Evolutionary conservation across 139 green algal species (phyloP).

Genomic region (Asterochloris erici): DNA sequence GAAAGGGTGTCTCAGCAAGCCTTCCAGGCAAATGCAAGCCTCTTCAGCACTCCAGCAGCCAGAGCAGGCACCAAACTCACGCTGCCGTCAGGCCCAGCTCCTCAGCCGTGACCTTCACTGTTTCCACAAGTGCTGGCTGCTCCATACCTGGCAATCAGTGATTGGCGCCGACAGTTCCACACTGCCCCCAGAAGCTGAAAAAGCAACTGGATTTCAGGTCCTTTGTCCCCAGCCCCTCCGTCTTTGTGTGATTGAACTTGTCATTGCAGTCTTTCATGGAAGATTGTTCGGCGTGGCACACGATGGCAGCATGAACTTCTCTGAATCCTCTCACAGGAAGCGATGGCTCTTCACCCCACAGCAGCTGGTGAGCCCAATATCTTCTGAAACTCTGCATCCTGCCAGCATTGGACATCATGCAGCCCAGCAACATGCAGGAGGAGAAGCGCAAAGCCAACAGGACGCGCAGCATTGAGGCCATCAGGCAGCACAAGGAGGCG

Average conservation of each 20-base stretch:
- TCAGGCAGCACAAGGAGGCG: conserved; percentile 13
- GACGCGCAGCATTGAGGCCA: background rate
- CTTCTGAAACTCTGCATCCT: background rate
- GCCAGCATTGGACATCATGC: no score
- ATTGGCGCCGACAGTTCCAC: background rate
- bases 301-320: conserved; percentile 40
- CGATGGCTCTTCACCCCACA: conserved; percentile 37
- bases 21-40: background rate
- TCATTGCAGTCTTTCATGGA: background rate
- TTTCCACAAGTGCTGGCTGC: background rate
- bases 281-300: background rate
- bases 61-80: conserved; percentile 28
- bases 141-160: no score
- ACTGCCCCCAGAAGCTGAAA: background rate
- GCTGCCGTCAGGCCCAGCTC: conserved; percentile 58
- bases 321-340: conserved; percentile 27
- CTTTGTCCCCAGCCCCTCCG: background rate
- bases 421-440: no score
- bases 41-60: background rate
- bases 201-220: conserved; percentile 4
- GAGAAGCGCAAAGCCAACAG: no score
- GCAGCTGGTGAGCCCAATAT: conserved; percentile 31
- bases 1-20: background rate
- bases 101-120: conserved; percentile 55
- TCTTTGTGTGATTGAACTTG: background rate